phyloP scores from a whole-genome alignment of 2,329 filamentous ascomycete species.

The Ceratocystis cubensis region DNA sequence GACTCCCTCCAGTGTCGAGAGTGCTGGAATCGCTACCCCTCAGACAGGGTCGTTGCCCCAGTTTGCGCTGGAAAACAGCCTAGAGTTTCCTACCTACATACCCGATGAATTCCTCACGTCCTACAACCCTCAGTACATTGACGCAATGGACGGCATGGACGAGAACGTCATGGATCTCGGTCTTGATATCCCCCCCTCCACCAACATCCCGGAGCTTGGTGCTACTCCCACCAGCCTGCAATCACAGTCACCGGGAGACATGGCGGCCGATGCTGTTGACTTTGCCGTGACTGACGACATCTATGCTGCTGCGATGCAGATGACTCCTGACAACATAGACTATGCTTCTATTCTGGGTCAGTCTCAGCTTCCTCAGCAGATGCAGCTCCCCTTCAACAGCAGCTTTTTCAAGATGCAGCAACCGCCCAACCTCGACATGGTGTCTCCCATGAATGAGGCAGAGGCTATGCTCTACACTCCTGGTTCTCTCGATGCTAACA shows the following conservation, averaged over 20 bases:
- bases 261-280: conserved; percentile 37
- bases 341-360: conserved; percentile 30
- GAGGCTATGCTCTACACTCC: conserved; percentile 55
- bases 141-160: conserved; percentile 31
- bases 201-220: conserved; percentile 16
- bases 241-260: conserved; percentile 18
- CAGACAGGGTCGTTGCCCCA: conserved; percentile 36
- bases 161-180: conserved; percentile 17
- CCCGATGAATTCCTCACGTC: conserved; percentile 35
- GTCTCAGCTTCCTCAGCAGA: conserved; percentile 24
- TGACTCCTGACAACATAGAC: conserved; percentile 25
- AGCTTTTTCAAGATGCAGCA: conserved; percentile 11
- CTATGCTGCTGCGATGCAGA: conserved; percentile 45
- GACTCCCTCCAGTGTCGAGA: conserved; percentile 45
- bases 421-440: conserved; percentile 24
- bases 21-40: conserved; percentile 40
- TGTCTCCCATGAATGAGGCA: conserved; percentile 48
- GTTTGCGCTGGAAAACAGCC: conserved; percentile 26
- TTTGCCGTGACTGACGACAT: conserved; percentile 53
- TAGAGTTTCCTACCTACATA: conserved; percentile 40
- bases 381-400: conserved; percentile 11
- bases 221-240: conserved; percentile 15
- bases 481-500: conserved; percentile 48
- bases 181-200: conserved; percentile 18
- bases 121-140: conserved; percentile 24